Conservation (phyloP, 2,329 filamentous ascomycete genomes). For the Aureobasidium sp. region DNA sequence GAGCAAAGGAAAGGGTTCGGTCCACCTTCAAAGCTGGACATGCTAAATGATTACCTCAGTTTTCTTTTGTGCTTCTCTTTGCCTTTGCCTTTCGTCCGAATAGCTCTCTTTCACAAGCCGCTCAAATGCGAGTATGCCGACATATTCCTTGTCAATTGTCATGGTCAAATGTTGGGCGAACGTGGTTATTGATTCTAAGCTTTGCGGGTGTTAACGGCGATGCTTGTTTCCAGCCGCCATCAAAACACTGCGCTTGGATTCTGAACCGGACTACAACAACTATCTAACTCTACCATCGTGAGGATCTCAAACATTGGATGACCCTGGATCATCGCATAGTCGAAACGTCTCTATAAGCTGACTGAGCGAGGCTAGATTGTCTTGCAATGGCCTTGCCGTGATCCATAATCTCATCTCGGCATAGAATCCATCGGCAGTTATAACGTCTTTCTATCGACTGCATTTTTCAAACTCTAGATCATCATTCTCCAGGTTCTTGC, state of each 20-base stretch:
- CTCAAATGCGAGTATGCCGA: neutral
- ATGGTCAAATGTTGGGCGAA: neutral
- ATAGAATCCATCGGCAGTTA: neutral
- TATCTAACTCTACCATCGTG: neutral
- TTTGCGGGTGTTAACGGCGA: neutral
- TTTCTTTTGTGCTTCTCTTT: neutral
- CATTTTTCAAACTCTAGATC: neutral
- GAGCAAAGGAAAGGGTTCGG: neutral
- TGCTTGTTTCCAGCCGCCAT: neutral
- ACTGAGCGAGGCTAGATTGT: neutral
- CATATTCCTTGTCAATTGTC: neutral
- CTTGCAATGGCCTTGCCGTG: too few species aligned
- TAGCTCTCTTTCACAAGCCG: neutral
- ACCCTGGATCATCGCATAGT: too few species aligned
- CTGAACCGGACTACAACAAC: neutral
- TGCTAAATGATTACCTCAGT: neutral
- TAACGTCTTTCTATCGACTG: conserved; percentile 8
- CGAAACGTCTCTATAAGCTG: neutral
- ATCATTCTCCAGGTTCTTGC: neutral
- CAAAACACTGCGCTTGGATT: neutral
- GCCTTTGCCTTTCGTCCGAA: neutral
- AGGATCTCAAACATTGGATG: neutral
- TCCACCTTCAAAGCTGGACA: neutral
- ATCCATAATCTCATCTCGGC: neutral
- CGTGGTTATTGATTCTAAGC: conserved; percentile 4